Evolutionary conservation across 352 stramenopile species (phyloP).

Genomic region (Phytophthora multivora): DNA sequence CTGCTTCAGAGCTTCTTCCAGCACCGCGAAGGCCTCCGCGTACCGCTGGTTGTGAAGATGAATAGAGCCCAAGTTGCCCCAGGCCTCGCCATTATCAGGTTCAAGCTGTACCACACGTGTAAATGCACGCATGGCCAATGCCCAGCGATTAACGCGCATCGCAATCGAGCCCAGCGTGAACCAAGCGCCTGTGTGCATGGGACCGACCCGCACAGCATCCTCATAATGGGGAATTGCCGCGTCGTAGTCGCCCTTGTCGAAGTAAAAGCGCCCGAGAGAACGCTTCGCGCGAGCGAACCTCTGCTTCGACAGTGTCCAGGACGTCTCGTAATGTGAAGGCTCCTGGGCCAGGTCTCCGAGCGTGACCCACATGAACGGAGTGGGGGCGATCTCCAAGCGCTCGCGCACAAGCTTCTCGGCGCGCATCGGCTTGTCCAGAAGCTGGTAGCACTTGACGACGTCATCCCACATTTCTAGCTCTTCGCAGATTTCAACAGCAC

Average conservation of each 20-base stretch:
- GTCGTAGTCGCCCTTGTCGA: constrained; percentile 85
- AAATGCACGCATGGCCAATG: constrained; percentile 87
- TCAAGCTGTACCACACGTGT: constrained; percentile 94
- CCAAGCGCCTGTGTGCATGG: constrained; percentile 92
- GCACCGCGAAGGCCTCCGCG: constrained; percentile 77
- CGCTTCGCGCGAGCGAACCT: constrained; percentile 93
- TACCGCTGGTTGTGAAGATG: constrained; percentile 87
- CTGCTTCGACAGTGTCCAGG: constrained; percentile 91
- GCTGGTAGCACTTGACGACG: constrained; percentile 95
- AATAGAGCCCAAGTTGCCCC: constrained; percentile 95
- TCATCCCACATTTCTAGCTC: constrained; percentile 97
- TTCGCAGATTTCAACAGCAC: constrained; percentile 93
- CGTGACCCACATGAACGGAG: constrained; percentile 94
- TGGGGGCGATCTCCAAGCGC: constrained; percentile 81
- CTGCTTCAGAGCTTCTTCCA: constrained; percentile 89
- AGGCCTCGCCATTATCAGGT: constrained; percentile 94
- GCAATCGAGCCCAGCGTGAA: constrained; percentile 92
- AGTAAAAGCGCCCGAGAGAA: constrained; percentile 89
- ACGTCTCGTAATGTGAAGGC: constrained; percentile 89
- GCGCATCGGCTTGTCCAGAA: constrained; percentile 90
- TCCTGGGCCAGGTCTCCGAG: constrained; percentile 94
- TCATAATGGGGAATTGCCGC: constrained; percentile 83
- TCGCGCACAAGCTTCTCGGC: constrained; percentile 91
- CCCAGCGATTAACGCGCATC: constrained; percentile 91
- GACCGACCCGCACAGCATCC: constrained; percentile 86